These are phyloP conservation scores for Hyphopichia wangnamkhiaoensis DNA, from an alignment of 1,139 yeast species.

Conservation along the genomic window DNA sequence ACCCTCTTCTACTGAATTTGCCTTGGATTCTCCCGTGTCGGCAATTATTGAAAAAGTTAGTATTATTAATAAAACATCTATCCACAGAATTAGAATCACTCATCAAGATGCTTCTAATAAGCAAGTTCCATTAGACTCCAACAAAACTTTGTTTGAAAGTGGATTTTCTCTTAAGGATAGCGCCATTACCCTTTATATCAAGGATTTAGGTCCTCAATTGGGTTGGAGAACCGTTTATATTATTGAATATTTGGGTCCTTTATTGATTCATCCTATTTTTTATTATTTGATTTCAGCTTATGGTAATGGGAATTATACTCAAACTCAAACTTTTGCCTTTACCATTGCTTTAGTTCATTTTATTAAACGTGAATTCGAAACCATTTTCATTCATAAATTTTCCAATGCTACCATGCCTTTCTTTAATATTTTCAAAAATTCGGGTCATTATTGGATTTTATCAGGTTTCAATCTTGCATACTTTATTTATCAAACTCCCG, in stretches of 20 bases:
- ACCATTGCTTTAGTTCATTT: conserved; percentile 70
- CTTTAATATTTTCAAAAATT: conserved; percentile 82
- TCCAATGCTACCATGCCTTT: conserved; percentile 92
- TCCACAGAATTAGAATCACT: conserved; percentile 41
- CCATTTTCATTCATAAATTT: conserved; percentile 78
- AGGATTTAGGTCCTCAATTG: conserved; percentile 92
- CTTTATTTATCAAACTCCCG: conserved; percentile 60
- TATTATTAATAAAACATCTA: conserved; percentile 43
- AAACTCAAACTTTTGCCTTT: conserved; percentile 56
- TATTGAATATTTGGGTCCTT: conserved; percentile 87
- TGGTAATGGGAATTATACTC: conserved; percentile 30
- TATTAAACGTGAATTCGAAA: conserved; percentile 84
- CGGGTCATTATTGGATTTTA: conserved; percentile 86
- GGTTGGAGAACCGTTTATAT: conserved; percentile 88
- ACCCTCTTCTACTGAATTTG: conserved; percentile 32
- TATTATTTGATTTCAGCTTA: conserved; percentile 36
- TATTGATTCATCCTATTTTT: conserved; percentile 72
- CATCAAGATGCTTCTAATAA: conserved; percentile 28
- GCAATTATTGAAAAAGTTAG: conserved; percentile 44
- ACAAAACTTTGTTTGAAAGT: conserved; percentile 31
- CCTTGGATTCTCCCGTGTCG: conserved; percentile 27
- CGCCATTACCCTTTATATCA: conserved; percentile 51
- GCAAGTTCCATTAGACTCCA: conserved; percentile 34
- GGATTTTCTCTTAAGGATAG: conserved; percentile 27
- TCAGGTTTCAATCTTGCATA: conserved; percentile 74